A percentile compares a stretch with the other conserved stretches of the same genome.
These are phyloP conservation scores for Salix brachista DNA, from an alignment of 345 rosid genomes.

Conservation along the genomic window DNA sequence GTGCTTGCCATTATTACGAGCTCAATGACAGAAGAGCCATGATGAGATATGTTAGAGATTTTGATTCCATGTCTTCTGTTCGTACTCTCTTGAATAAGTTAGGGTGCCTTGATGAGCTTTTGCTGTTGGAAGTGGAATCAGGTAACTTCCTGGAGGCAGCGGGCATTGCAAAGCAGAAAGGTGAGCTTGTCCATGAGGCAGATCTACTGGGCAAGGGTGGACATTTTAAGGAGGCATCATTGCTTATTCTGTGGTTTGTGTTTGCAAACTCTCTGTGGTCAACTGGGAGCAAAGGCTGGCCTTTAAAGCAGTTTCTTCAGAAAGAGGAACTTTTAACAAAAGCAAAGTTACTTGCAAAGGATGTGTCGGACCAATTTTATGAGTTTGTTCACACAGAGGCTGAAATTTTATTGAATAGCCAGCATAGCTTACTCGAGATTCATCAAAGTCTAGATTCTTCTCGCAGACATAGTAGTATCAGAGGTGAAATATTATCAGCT, in stretches of 20 bases:
- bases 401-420: slow-evolving; percentile 20
- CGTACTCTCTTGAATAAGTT: slow-evolving; percentile 8
- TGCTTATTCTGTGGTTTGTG: slow-evolving; percentile 30
- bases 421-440: slow-evolving; percentile 20
- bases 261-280: slow-evolving; percentile 43
- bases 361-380: slow-evolving; percentile 20
- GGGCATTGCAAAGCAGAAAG: slow-evolving; percentile 29
- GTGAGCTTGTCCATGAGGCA: slow-evolving; percentile 32
- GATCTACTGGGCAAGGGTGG: slow-evolving; percentile 36
- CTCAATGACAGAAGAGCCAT: slow-evolving; percentile 9
- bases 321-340: slow-evolving; percentile 32
- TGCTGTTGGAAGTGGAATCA: slow-evolving; percentile 19
- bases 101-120: slow-evolving; percentile 24
- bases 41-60: slow-evolving; percentile 27
- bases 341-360: slow-evolving; percentile 34
- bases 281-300: slow-evolving; percentile 43
- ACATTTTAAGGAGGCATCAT: slow-evolving; percentile 30
- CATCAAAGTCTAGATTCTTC: slow-evolving; percentile 29
- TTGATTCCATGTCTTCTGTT: slow-evolving; percentile 4
- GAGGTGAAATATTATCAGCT: slow-evolving; percentile 36
- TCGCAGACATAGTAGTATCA: slow-evolving; percentile 16
- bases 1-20: slow-evolving; percentile 31
- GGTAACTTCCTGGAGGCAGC: slow-evolving; percentile 28
- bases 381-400: slow-evolving; percentile 28
- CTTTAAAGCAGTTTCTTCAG: slow-evolving; percentile 32